phyloP scores from a whole-genome alignment of 345 rosid genomes.

The Excoecaria agallocha region DNA sequence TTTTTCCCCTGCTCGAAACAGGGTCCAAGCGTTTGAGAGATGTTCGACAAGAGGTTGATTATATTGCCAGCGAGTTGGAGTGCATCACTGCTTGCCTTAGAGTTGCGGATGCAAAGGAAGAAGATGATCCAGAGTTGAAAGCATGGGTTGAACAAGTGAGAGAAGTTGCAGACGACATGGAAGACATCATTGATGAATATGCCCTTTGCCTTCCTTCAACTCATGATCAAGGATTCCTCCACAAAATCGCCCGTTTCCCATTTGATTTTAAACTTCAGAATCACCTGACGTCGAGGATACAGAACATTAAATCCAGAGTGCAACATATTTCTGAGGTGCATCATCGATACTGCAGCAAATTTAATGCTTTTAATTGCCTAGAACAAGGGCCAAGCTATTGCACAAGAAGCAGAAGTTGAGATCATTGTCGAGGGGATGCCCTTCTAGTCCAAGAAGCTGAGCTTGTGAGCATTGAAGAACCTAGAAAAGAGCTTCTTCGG shows the following conservation, averaged over 20 bases:
- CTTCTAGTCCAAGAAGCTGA: background rate
- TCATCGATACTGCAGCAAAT: background rate
- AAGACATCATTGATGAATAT: background rate
- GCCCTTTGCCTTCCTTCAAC: background rate
- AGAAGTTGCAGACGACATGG: background rate
- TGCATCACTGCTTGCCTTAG: background rate
- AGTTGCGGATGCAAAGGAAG: background rate
- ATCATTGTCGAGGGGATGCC: background rate
- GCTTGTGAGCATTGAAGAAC: conserved; percentile 34
- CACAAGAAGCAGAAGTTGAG: too few species aligned
- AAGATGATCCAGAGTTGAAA: background rate
- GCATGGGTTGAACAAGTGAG: background rate
- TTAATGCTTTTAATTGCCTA: too few species aligned
- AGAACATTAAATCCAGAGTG: background rate
- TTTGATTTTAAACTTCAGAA: background rate
- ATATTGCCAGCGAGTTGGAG: background rate
- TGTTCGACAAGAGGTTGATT: too few species aligned
- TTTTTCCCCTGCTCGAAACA: too few species aligned
- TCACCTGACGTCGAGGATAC: background rate
- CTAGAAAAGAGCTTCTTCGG: conserved; percentile 14
- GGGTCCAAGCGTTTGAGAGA: too few species aligned
- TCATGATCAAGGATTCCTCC: background rate
- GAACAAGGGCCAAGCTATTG: too few species aligned
- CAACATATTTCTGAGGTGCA: background rate
- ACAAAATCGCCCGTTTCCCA: background rate